A percentile compares a stretch with the other conserved stretches of the same genome.
Evolutionary conservation across 306 rosid species (phyloP).

Genomic region (Rosa chinensis): DNA sequence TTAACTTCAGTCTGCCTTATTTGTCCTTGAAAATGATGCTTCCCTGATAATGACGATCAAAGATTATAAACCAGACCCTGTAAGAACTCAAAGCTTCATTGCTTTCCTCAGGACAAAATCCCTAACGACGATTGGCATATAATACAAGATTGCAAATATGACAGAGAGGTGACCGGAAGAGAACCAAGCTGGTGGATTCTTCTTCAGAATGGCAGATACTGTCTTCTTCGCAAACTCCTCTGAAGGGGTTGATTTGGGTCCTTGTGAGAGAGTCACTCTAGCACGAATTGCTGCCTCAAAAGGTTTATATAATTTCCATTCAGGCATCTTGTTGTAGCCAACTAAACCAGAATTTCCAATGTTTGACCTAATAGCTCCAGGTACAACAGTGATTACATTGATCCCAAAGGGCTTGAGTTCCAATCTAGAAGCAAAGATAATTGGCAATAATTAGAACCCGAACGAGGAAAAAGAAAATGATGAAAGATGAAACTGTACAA

Average conservation of each 20-base stretch:
- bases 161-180: constrained; percentile 54
- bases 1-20: too few species aligned
- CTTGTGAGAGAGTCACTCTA: constrained; percentile 60
- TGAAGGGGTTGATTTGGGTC: constrained; percentile 54
- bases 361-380: constrained; percentile 80
- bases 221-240: constrained; percentile 75
- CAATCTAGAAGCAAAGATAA: constrained; percentile 37
- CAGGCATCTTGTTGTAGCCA: constrained; percentile 64
- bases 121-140: constrained; percentile 65
- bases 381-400: constrained; percentile 74
- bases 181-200: constrained; percentile 86
- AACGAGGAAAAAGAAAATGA: neutral
- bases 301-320: constrained; percentile 64
- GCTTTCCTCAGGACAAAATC: constrained; percentile 47
- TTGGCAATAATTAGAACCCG: neutral
- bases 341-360: constrained; percentile 55
- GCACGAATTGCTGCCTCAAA: constrained; percentile 59
- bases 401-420: constrained; percentile 78
- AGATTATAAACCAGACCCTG: neutral
- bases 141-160: constrained; percentile 57
- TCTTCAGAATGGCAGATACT: constrained; percentile 59
- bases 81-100: constrained; percentile 34
- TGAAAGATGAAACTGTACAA: neutral
- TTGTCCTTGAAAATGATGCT: neutral
- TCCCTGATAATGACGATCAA: neutral